Evolutionary conservation across 2,329 filamentous ascomycete genomes (phyloP).

Genomic region (Aurifilum marmelostoma): DNA sequence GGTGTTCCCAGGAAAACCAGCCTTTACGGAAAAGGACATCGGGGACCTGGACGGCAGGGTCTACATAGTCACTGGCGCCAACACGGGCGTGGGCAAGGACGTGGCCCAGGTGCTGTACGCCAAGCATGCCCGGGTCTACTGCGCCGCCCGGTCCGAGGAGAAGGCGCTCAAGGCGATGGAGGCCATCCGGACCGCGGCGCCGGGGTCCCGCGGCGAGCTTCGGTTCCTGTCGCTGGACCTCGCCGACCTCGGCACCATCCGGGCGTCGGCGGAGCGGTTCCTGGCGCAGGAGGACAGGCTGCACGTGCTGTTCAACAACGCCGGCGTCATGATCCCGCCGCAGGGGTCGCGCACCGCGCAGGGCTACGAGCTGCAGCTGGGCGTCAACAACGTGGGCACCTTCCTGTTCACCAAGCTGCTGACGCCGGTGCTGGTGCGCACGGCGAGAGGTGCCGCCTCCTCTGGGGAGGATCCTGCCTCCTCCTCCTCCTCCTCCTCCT

Average conservation of each 20-base stretch:
- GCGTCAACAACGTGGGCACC: conserved; percentile 27
- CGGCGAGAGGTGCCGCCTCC: conserved; percentile 15
- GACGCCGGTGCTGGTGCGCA: conserved; percentile 22
- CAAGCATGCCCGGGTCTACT: conserved; percentile 53
- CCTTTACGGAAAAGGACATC: conserved; percentile 39
- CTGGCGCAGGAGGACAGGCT: conserved; percentile 35
- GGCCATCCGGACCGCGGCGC: conserved; percentile 38
- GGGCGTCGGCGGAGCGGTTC: conserved; percentile 33
- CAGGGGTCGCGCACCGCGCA: conserved; percentile 34
- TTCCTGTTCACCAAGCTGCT: conserved; percentile 29
- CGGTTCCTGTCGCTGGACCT: conserved; percentile 42
- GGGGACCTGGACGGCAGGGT: conserved; percentile 41
- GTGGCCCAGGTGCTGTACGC: conserved; percentile 54
- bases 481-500: no score
- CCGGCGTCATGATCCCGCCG: conserved; percentile 42
- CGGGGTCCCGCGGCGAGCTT: conserved; percentile 35
- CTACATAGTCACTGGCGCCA: conserved; percentile 49
- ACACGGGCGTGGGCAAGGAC: conserved; percentile 49
- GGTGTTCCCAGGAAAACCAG: conserved; percentile 34
- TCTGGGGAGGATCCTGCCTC: no score
- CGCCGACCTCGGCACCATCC: conserved; percentile 35
- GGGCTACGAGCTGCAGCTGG: conserved; percentile 28
- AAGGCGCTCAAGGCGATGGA: conserved; percentile 48
- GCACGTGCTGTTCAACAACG: conserved; percentile 46
- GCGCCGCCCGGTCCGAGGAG: conserved; percentile 49